Evolutionary conservation across 306 rosid genomes (phyloP), one percentile per base, ranked within the genome.

Genomic region (Cicer arietinum): DNA sequence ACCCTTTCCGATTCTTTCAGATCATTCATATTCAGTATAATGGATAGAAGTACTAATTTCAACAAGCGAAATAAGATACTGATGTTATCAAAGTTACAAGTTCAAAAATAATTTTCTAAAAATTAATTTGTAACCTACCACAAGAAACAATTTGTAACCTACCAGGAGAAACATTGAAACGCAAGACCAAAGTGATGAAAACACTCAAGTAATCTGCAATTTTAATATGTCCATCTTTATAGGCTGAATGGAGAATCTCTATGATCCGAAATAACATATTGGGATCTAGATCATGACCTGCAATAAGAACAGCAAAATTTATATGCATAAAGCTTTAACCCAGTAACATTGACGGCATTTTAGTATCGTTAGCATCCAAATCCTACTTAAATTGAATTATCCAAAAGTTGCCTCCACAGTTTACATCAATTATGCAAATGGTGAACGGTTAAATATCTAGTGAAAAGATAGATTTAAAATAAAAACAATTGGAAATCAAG

Each of bases 231-330:
- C 96, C 95, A 22, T 73, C 86, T 67, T 68, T 79, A 78, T 87
- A 92, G 56, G 92, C 83, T 17, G 90, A 89, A 80, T 92, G 80
- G 68, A 94, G 86, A 80, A 90, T 77, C 83, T 92, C 96, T 10
- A 92, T 59, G 13, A 67, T 80, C 39, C 90, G 86, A 70, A 85
- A 84, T 74, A 89, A 68, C 51, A 68, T 62, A 43, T 20, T 17
- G 3, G 89, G 86, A n/a, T 90, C 93, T 78, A 92, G 78, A 83
- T 88, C 89, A 40, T 87, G 89, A 79, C 90, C 98, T 94, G 86
- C 79, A 82, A 81, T 54, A 22, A 39, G 59, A 14, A 65, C 40
- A 43, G 63, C 35, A 42, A 12, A 62, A 44, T 8, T 62, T 56
- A 67, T 16, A 58, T 48, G 42, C 17, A 51, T 43, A 67, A 67